Base-by-base conservation (phyloP, 2,329 filamentous ascomycete species). In the Cladophialophora psammophila region DNA sequence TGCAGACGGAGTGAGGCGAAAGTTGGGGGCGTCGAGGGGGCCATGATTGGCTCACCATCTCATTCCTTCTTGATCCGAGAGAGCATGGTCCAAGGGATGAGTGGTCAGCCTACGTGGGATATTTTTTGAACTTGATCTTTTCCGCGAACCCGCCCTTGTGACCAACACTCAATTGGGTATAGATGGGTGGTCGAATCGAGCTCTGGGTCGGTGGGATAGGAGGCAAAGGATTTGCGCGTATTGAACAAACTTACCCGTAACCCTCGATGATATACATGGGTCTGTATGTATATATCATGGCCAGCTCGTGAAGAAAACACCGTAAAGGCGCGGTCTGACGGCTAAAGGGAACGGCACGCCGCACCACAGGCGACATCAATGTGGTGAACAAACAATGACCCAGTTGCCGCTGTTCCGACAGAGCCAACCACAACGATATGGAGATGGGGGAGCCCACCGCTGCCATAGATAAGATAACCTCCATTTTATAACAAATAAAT, bases 1-100 rank as follows among this genome's bases (percentile, higher is more conserved):
- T 40, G 35, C 50, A 50, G 38, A 45, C 34, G 58, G 36, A 68
- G 61, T 68, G 62, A 58, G 61, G 62, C 61, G 65, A 61, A 53
- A 64, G n/a, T 42, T 32, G 35, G 59, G 59, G 60, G 38, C 10
- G 12, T 9, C 15, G n/a, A 35, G 31, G 45, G 45, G 18, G 45
- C 9, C 20, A 50, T 50, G 45, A 50, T 50, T 50, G 45, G 45
- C 5, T 26, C 18, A 50, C 26, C 45, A 13, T 6, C 45, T 50
- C 18, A 18, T 50, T 31, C 45, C 45, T 31, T 50, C 26, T 50
- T 26, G 45, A 31, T 50, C 45, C 45, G 9, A 12, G 9, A 50
- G 20, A 50, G 13, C 8, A 13, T 5, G 26, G 45, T 50, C 18
- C 45, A 50, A n/a, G 15, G 45, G 20, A 10, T 50, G 45, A 50